Evolutionary conservation across 768 basidiomycete species (phyloP).

Genomic region (Epithele typhae): DNA sequence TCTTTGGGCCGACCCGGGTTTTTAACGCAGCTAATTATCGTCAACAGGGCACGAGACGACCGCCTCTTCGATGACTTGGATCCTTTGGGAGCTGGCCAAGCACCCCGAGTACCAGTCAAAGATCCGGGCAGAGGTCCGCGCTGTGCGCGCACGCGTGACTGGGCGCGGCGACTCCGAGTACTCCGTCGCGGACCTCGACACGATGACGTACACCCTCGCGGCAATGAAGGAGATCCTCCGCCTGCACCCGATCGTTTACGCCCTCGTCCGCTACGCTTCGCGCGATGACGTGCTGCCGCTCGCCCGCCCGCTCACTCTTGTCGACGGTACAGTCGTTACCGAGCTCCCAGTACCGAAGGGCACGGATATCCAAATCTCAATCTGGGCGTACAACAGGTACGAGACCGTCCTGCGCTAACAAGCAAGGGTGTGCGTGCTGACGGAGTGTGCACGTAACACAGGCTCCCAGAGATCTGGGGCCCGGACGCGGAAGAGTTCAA

Average conservation of each 20-base stretch:
- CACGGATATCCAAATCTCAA: conserved; percentile 19
- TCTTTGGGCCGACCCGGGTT: neutral
- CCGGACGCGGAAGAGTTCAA: conserved; percentile 28
- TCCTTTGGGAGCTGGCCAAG: conserved; percentile 26
- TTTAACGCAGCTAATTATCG: neutral
- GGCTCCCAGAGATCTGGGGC: conserved; percentile 27
- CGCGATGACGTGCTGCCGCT: conserved; percentile 32
- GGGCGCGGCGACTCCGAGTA: conserved; percentile 25
- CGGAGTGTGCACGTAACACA: conserved; percentile 26
- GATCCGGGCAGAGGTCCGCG: conserved; percentile 25
- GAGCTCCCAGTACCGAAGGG: conserved; percentile 27
- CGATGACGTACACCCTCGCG: conserved; percentile 29
- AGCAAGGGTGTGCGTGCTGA: neutral
- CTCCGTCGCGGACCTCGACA: conserved; percentile 28
- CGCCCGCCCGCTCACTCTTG: conserved; percentile 24
- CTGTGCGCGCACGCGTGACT: conserved; percentile 16
- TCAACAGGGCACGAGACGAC: conserved; percentile 29
- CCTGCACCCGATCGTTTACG: conserved; percentile 28
- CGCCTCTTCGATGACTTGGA: conserved; percentile 26
- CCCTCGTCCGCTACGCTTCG: conserved; percentile 22
- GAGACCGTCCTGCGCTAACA: conserved; percentile 24
- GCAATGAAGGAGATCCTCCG: conserved; percentile 31
- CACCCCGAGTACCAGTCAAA: conserved; percentile 23
- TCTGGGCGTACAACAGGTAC: conserved; percentile 31
- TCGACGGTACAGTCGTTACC: conserved; percentile 20